Evolutionary conservation across 331 rosid genomes (phyloP), one percentile per base, ranked within the genome.

Genomic region (Erythrophleum ivorense): DNA sequence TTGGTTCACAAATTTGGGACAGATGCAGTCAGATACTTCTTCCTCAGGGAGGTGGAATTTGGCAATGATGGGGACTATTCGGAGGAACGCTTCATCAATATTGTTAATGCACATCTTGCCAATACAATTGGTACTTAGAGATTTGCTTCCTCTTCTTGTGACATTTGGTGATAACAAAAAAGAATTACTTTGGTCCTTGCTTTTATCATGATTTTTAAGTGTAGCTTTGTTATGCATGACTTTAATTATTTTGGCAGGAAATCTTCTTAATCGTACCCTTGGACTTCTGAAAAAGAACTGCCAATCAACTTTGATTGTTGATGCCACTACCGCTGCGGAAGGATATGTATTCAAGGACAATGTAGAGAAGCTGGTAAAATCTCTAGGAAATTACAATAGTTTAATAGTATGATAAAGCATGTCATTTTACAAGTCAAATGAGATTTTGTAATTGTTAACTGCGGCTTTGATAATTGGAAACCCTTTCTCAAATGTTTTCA

Each of bases 61-160:
- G 99, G 99, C 63, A 80, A 80, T 76, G 98, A 95, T 46, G 99
- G 99, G 74, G 98, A 95, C 89, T 95, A 95, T 79, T 91, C 98
- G 3, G 98, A 95, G 89, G 94, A 90, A 59, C 99, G 98, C 69
- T 95, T 95, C 86, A 84, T 95, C 86, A 89, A 91, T 73, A 91
- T 88, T 62, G 97, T 95, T 79, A 95, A 95, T 65, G 97, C 99
- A 21, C 97, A 95, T 88, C 99, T 95, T 89, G 99, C 99, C 79
- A 95, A 95, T 78, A 92, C 98, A 33, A 84, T 95, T 60, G 99
- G 98, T 95, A 92, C 69, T 52, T 75, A 9, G 62, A 46, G 46
- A 68, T 73, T 76, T 41, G 65, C 76, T 31, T 79, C 72, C 50
- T 15, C 18, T 55, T 38, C 62, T 75, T 45, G 84, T 78, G 64